These are phyloP conservation scores for Lolium perenne DNA, from an alignment of 176 grass and related monocot species.

Conservation along the genomic window DNA sequence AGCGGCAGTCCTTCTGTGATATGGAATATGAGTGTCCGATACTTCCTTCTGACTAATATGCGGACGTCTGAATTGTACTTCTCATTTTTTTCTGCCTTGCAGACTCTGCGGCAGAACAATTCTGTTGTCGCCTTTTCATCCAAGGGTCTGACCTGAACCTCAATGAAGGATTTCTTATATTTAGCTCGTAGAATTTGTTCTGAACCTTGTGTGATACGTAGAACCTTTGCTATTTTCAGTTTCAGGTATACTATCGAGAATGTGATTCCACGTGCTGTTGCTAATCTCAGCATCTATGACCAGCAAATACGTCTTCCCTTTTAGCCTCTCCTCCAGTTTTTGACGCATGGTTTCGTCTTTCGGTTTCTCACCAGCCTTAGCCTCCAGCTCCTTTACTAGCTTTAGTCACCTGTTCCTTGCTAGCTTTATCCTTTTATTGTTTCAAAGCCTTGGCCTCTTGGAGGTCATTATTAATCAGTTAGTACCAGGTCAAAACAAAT, in stretches of 20 bases:
- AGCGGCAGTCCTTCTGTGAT: conserved; percentile 41
- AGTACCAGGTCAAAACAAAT: no score
- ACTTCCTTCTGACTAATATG: not conserved
- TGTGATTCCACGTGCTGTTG: conserved; percentile 19
- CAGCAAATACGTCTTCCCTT: not conserved
- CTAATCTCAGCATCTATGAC: conserved; percentile 36
- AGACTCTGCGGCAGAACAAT: conserved; percentile 23
- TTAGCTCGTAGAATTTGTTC: not conserved
- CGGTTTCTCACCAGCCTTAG: no score
- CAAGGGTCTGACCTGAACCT: not conserved
- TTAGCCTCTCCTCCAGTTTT: not conserved
- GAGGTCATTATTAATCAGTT: no score
- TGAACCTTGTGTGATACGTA: conserved; percentile 30
- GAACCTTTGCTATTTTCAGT: not conserved
- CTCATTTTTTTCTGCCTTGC: not conserved
- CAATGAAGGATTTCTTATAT: not conserved
- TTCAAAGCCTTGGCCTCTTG: no score
- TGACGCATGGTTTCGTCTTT: no score
- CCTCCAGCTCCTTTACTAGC: no score
- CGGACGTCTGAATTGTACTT: not conserved
- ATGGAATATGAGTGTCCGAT: not conserved
- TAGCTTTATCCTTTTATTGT: no score
- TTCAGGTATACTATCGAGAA: not conserved
- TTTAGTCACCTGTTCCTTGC: no score
- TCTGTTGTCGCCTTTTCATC: not conserved